phyloP scores from a whole-genome alignment of 495 filamentous ascomycete genomes.

The Chaetomidium leptoderma region DNA sequence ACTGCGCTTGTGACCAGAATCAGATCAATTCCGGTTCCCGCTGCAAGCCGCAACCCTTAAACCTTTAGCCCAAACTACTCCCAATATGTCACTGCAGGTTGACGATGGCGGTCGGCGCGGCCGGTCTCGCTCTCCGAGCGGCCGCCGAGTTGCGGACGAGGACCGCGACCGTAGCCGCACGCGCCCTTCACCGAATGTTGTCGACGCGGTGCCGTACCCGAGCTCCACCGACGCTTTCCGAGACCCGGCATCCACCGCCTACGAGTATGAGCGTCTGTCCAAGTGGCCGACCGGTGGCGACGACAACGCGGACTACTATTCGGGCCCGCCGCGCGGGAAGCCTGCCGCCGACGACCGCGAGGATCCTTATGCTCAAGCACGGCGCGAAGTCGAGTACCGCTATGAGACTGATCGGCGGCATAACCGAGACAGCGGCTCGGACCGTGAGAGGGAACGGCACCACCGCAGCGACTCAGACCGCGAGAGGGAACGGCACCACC shows the following conservation, averaged over 20 bases:
- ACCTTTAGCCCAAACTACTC: background rate
- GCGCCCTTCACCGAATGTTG: constrained; percentile 35
- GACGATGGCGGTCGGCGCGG: constrained; percentile 56
- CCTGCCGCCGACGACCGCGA: constrained; percentile 13
- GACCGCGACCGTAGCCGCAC: constrained; percentile 42
- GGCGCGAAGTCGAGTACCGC: constrained; percentile 26
- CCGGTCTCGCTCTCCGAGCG: constrained; percentile 58
- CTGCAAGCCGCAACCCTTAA: background rate
- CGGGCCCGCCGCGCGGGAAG: constrained; percentile 11
- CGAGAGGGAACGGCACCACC: constrained; percentile 12
- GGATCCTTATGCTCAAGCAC: constrained; percentile 18
- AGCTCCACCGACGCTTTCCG: constrained; percentile 36
- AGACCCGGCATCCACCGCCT: constrained; percentile 28
- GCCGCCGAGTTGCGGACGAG: constrained; percentile 36
- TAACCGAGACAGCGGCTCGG: constrained; percentile 23
- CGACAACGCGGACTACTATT: constrained; percentile 26
- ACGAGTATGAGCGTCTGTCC: constrained; percentile 33
- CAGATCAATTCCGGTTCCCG: background rate
- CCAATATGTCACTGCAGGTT: constrained; percentile 50
- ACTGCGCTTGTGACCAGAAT: background rate
- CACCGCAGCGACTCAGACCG: constrained; percentile 17
- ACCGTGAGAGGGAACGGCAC: constrained; percentile 17
- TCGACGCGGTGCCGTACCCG: constrained; percentile 49
- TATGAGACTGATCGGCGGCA: constrained; percentile 30
- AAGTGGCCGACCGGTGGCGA: constrained; percentile 33